Evolutionary conservation across 306 rosid species (phyloP).

Genomic region (Ziziphus jujuba): DNA sequence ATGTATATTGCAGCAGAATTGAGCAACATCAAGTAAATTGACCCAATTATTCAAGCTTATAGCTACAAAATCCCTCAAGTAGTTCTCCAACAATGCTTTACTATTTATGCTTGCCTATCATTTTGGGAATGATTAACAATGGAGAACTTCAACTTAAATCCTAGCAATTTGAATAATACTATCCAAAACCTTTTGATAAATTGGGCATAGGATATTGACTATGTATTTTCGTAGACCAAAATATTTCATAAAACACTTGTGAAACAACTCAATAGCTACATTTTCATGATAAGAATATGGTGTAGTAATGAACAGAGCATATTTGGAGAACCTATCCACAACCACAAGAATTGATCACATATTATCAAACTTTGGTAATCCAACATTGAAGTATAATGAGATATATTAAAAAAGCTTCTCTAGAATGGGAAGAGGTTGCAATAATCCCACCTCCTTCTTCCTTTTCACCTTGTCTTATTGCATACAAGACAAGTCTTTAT

Average conservation of each 20-base stretch:
- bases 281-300: background rate
- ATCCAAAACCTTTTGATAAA: too few relatives aligned
- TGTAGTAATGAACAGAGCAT: background rate
- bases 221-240: too few relatives aligned
- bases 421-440: too few relatives aligned
- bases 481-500: background rate
- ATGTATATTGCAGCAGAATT: too few relatives aligned
- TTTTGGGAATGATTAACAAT: background rate
- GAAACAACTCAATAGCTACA: background rate
- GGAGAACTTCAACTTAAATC: background rate
- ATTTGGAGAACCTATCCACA: constrained; percentile 6
- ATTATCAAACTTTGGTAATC: background rate
- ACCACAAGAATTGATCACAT: background rate
- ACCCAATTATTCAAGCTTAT: too few relatives aligned
- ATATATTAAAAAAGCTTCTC: background rate
- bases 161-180: background rate
- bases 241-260: background rate
- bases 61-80: too few relatives aligned
- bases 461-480: background rate
- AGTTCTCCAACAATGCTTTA: too few relatives aligned
- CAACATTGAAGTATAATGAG: background rate
- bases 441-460: too few relatives aligned
- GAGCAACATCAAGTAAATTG: too few relatives aligned
- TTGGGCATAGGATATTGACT: too few relatives aligned
- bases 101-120: background rate